A percentile compares a stretch with the other conserved stretches of the same genome.
Conservation (phyloP, 176 grass and related monocot genomes). For the Lolium multiflorum region DNA sequence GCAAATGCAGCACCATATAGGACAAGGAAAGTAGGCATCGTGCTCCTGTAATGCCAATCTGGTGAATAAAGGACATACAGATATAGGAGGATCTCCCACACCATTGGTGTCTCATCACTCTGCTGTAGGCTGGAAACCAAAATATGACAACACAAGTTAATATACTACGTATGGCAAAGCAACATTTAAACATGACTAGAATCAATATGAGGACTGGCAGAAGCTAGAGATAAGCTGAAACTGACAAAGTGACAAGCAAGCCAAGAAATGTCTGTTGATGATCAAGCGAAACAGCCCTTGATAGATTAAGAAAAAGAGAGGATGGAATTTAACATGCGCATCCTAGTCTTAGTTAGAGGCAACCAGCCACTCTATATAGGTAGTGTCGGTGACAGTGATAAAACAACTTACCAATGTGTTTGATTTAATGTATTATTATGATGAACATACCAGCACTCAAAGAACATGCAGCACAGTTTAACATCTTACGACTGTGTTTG, state of each 20-base stretch:
- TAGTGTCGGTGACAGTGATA: not conserved
- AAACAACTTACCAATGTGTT: not conserved
- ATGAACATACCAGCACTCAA: not conserved
- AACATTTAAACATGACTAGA: not conserved
- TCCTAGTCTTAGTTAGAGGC: not conserved
- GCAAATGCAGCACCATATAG: slow-evolving; percentile 83
- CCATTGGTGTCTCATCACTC: slow-evolving; percentile 91
- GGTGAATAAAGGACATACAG: slow-evolving; percentile 93
- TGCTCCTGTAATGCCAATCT: slow-evolving; percentile 87
- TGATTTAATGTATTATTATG: not conserved
- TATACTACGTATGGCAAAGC: not conserved
- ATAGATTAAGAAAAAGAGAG: not conserved
- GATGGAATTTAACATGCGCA: not conserved
- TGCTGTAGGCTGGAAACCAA: slow-evolving; percentile 70
- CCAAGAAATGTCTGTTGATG: too few relatives aligned
- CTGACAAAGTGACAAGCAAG: too few relatives aligned
- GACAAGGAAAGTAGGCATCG: slow-evolving; percentile 92
- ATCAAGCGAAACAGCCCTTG: too few relatives aligned
- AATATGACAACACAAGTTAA: slow-evolving; percentile 40
- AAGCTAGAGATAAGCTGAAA: not conserved
- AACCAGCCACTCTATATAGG: not conserved
- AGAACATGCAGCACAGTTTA: not conserved
- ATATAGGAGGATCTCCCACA: slow-evolving; percentile 89
- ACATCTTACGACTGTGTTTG: not conserved
- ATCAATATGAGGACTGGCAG: not conserved